A percentile compares a stretch with the other conserved stretches of the same genome.
Evolutionary conservation across 1,284 basidiomycete species (phyloP).

Genomic region (Laetiporus sulphureus): DNA sequence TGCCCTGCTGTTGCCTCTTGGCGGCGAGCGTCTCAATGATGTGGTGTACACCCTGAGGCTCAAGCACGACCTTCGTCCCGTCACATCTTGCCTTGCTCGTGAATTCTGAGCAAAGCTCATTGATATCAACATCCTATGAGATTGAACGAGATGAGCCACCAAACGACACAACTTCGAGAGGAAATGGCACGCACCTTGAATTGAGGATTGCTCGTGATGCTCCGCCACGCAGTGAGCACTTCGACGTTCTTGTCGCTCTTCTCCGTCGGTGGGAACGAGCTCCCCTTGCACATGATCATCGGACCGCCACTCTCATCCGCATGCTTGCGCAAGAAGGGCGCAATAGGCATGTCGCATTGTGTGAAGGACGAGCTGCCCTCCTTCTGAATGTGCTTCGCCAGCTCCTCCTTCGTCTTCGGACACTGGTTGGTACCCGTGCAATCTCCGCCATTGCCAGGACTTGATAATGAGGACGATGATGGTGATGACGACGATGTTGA

Average conservation of each 20-base stretch:
- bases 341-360: constrained; percentile 20
- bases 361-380: constrained; percentile 46
- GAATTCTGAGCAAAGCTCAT: constrained; percentile 69
- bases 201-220: constrained; percentile 61
- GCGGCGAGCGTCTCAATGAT: constrained; percentile 51
- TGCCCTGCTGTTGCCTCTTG: constrained; percentile 17
- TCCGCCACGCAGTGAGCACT: constrained; percentile 69
- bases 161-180: neutral
- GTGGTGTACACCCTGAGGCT: constrained; percentile 58
- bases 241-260: constrained; percentile 69
- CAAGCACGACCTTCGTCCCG: constrained; percentile 71
- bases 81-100: constrained; percentile 74
- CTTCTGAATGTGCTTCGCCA: constrained; percentile 39
- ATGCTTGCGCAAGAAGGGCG: constrained; percentile 21
- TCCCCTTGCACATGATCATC: constrained; percentile 54
- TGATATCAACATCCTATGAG: constrained; percentile 64
- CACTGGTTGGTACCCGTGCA: constrained; percentile 28
- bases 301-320: constrained; percentile 28
- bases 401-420: constrained; percentile 54
- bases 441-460: constrained; percentile 13
- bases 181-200: constrained; percentile 40
- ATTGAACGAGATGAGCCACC: constrained; percentile 5
- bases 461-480: constrained; percentile 25
- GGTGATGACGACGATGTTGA: constrained; percentile 25
- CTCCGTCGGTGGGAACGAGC: constrained; percentile 58